Conservation (phyloP, 768 basidiomycete species). For the Tylopilus balloui region DNA sequence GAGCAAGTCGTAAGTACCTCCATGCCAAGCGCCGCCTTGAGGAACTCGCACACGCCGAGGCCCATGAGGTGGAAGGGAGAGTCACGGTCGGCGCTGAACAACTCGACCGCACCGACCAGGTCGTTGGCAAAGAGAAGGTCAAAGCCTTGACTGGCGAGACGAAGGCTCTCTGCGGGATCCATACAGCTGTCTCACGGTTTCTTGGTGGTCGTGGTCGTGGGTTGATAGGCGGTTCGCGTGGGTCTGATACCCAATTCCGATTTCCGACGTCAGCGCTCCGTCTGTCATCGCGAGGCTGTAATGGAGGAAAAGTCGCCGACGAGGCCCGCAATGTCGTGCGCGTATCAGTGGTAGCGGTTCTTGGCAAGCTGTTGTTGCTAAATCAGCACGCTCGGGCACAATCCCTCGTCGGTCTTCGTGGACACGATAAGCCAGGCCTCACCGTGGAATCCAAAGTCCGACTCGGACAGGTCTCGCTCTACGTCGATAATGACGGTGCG, state of each 20-base stretch:
- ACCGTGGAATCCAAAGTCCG: conserved; percentile 2
- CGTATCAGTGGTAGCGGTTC: too few species aligned
- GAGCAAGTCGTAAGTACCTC: conserved; percentile 42
- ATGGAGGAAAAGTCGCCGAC: too few species aligned
- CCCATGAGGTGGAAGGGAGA: conserved; percentile 75
- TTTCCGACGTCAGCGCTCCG: background rate
- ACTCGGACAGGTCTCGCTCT: background rate
- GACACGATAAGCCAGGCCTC: too few species aligned
- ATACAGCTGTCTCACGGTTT: conserved; percentile 2
- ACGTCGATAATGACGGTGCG: conserved; percentile 28
- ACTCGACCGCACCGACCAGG: conserved; percentile 46
- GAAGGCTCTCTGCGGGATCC: conserved; percentile 31
- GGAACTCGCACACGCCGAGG: conserved; percentile 64
- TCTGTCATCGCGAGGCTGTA: background rate
- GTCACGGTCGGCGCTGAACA: conserved; percentile 40
- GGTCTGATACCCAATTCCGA: background rate
- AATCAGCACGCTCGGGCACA: too few species aligned
- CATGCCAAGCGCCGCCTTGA: conserved; percentile 79
- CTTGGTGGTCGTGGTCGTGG: background rate
- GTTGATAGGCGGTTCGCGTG: background rate
- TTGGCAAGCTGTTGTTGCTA: too few species aligned
- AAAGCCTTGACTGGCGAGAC: conserved; percentile 49
- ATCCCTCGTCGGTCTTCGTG: too few species aligned
- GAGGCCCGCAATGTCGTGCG: too few species aligned
- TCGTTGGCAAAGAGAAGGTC: conserved; percentile 68